Base-by-base conservation (phyloP, 75 land plant species). In the Isoetes taiwanensis region DNA sequence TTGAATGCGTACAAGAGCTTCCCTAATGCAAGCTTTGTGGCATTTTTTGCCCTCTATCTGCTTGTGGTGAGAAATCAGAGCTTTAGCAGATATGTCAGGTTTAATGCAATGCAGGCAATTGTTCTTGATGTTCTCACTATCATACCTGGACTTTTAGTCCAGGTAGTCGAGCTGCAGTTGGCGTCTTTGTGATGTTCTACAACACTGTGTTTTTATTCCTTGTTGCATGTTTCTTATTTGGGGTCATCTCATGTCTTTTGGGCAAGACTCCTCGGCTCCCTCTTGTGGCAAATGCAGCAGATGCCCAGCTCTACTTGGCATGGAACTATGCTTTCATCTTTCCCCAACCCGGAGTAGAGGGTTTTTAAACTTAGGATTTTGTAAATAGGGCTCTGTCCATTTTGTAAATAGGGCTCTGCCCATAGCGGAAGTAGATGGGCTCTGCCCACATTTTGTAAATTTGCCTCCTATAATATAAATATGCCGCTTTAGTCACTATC, bases 31-130 rank as follows among this genome's bases (percentile, higher is more conserved):
- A 64, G 61, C 56, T 91, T 91, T 72, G 69, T 86, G 29, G 82
- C 82, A 35, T 91, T 91, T 74, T 91, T 86, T 68, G 87, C 68
- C 9, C 71, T 91, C 41, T 91, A 91, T 61, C 55, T 83, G 67
- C 80, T 73, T 21, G 74, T 91, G 52, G 94, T 83, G 16, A 28
- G 94, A 9, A 86, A 91, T 75, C 76, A 77, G 1, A 58, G 42
- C 16, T 65, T 91, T 58, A 64, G 74, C 53, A 73, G 78, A 2
- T 90, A 75, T 63, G 88, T 78, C 39, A 41, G 97, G 34, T 91
- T 86, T 70, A 91, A 91, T 32, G 59, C 97, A 30, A 80, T 91
- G 94, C 97, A 91, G 76, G 97, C 97, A 3, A 69, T 88, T 12
- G 76, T 84, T 0, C 59, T 86, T 56, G 97, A 91, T 53, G 88